Evolutionary conservation across 495 filamentous ascomycete species (phyloP).

Genomic region (Lophiostoma macrostomum): DNA sequence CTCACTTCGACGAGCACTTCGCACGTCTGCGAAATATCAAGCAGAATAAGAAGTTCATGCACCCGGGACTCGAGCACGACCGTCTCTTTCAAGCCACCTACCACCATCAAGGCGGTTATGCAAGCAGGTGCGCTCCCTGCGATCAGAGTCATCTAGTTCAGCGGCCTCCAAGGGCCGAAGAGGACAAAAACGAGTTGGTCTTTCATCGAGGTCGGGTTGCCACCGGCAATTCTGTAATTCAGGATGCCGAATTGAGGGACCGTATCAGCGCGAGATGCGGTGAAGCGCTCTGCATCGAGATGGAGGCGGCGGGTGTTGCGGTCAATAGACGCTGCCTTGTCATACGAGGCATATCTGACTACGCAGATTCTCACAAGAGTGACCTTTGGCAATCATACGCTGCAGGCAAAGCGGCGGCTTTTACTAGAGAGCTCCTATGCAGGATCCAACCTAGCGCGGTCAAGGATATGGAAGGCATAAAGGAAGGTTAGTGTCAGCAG

Average conservation of each 20-base stretch:
- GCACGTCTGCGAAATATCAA: neutral
- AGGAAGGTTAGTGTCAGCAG: slow-evolving; percentile 7
- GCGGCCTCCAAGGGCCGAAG: neutral
- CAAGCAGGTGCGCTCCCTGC: slow-evolving; percentile 1
- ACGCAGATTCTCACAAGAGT: slow-evolving; percentile 44
- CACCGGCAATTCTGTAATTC: slow-evolving; percentile 7
- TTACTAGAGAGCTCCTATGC: slow-evolving; percentile 38
- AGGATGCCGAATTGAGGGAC: slow-evolving; percentile 11
- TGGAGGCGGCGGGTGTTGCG: slow-evolving; percentile 30
- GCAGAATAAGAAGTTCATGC: neutral
- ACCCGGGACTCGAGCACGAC: slow-evolving; percentile 4
- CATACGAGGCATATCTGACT: slow-evolving; percentile 46
- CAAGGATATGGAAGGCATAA: slow-evolving; percentile 3
- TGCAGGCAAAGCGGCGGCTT: slow-evolving; percentile 43
- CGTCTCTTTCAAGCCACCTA: slow-evolving; percentile 5
- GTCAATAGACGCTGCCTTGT: slow-evolving; percentile 38
- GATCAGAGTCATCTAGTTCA: slow-evolving; percentile 4
- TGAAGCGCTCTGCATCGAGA: slow-evolving; percentile 14
- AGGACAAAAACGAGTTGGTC: neutral
- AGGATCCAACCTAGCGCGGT: slow-evolving; percentile 4
- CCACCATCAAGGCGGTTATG: neutral
- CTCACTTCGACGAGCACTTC: slow-evolving; percentile 1
- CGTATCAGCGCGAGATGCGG: neutral
- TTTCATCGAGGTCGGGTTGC: slow-evolving; percentile 12
- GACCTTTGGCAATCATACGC: slow-evolving; percentile 43